A percentile compares a stretch with the other conserved stretches of the same genome.
Conservation (phyloP, 2,329 filamentous ascomycete species). For the Phyllosticta citriasiana region DNA sequence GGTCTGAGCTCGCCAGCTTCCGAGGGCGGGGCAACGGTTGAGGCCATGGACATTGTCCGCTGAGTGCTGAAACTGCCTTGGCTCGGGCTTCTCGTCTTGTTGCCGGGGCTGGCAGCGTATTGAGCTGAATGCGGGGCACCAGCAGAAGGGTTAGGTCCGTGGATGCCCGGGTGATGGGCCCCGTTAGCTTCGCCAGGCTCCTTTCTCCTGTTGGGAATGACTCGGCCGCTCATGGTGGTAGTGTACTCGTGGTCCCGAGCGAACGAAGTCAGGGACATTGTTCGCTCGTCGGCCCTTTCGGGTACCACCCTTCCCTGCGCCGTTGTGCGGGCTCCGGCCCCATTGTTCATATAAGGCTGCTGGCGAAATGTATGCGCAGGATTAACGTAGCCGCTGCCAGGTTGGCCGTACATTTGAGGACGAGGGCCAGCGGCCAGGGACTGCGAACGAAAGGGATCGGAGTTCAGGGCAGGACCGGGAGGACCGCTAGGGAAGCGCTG, state of each 20-base stretch:
- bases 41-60: slow-evolving; percentile 88
- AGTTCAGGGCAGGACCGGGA: slow-evolving; percentile 59
- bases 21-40: slow-evolving; percentile 61
- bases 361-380: slow-evolving; percentile 71
- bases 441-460: slow-evolving; percentile 82
- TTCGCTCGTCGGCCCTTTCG: slow-evolving; percentile 80
- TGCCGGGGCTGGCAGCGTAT: slow-evolving; percentile 17
- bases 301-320: slow-evolving; percentile 87
- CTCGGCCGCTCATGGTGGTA: slow-evolving; percentile 85
- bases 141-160: neutral
- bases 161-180: slow-evolving; percentile 8
- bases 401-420: slow-evolving; percentile 44
- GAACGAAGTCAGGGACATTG: slow-evolving; percentile 92
- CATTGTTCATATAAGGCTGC: slow-evolving; percentile 56
- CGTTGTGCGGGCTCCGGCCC: slow-evolving; percentile 60
- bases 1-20: slow-evolving; percentile 41
- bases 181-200: slow-evolving; percentile 38
- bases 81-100: slow-evolving; percentile 25
- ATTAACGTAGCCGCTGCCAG: slow-evolving; percentile 41
- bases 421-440: slow-evolving; percentile 72
- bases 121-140: slow-evolving; percentile 7
- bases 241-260: slow-evolving; percentile 64
- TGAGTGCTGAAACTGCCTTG: slow-evolving; percentile 40
- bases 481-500: slow-evolving; percentile 42
- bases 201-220: slow-evolving; percentile 69